These are phyloP conservation scores for Arthrobotrys iridis DNA, from an alignment of 2,329 filamentous ascomycete species.

Conservation along the genomic window DNA sequence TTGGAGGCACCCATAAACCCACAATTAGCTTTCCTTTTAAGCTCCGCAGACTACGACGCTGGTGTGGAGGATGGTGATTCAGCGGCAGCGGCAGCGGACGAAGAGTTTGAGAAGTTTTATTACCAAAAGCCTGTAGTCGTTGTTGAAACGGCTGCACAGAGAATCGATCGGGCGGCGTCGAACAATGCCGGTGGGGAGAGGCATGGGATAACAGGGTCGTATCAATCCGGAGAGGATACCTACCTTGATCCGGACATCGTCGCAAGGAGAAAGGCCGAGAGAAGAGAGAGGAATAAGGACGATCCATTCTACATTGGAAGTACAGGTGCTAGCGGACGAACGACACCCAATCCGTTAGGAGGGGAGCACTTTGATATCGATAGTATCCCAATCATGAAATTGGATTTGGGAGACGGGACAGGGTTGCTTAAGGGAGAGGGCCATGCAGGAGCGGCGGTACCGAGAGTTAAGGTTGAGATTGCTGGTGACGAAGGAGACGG, in stretches of 20 bases:
- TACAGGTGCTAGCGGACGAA: constrained; percentile 53
- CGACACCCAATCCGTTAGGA: constrained; percentile 63
- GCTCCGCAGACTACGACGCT: constrained; percentile 63
- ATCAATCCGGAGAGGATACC: constrained; percentile 71
- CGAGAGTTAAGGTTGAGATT: constrained; percentile 73
- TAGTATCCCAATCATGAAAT: constrained; percentile 92
- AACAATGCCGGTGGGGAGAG: constrained; percentile 24
- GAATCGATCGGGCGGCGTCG: constrained; percentile 55
- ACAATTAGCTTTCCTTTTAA: constrained; percentile 74
- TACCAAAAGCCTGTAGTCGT: constrained; percentile 63
- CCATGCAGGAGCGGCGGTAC: constrained; percentile 60
- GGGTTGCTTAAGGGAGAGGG: constrained; percentile 55
- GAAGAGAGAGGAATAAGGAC: constrained; percentile 83
- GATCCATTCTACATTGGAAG: constrained; percentile 90
- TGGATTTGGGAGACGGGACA: constrained; percentile 74
- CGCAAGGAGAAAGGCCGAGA: constrained; percentile 77
- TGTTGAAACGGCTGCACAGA: constrained; percentile 52
- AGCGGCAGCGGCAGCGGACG: constrained; percentile 64
- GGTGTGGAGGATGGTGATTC: constrained; percentile 64
- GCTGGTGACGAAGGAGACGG: constrained; percentile 78
- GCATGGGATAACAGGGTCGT: constrained; percentile 63
- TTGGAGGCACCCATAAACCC: constrained; percentile 84
- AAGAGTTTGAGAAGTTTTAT: constrained; percentile 76
- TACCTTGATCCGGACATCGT: constrained; percentile 78
- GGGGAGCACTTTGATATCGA: constrained; percentile 80